Evolutionary conservation across 2,329 filamentous ascomycete species (phyloP), one percentile per base, ranked within the genome.

Genomic region (Colletotrichum orchidophilum): DNA sequence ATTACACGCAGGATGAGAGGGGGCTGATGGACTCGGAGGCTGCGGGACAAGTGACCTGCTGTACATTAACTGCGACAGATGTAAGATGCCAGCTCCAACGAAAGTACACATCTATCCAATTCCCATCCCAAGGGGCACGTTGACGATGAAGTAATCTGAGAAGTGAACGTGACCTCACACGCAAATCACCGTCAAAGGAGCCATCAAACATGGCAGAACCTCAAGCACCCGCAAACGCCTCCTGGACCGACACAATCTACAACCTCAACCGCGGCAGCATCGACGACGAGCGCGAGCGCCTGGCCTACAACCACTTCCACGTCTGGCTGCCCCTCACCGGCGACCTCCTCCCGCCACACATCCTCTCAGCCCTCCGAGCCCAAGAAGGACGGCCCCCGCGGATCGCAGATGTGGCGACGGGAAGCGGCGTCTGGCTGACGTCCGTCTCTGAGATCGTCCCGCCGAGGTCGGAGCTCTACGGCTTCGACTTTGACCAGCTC

Each of bases 361-460:
- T 72, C 53, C 58, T 68, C 64, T 31, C 49, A 1, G 24, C 6
- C 15, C 53, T 71, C 12, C n/a, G 52, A 12, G 50, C 58, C 0
- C 35, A 46, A 5, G 21, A 46, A 46, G 39, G 7, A 1, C 15
- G 39, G 7, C 3, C 3, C 7, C 70, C 70, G 6, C 55, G 59
- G 12, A 42, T 77, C 27, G 75, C 75, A 3, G 75, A 77, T 50
- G 42, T 75, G 5, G 75, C 58, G 5, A 74, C 75, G 5, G 75
- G 75, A 9, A 73, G 72, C 13, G 75, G 73, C 29, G 61, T 76
- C 26, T 76, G 74, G 75, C 72, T 76, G n/a, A 26, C 26, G 1
- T 66, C 73, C 29, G 61, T 76, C 7, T 70, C 73, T 3, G 49
- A 64, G 1, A 50, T 54, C 5, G 49, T 75, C 0, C 70, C 73